Evolutionary conservation across 192 early-diverging fungal genomes (phyloP), one percentile per base, ranked within the genome.

Genomic region (Backusella parvicylindrica): DNA sequence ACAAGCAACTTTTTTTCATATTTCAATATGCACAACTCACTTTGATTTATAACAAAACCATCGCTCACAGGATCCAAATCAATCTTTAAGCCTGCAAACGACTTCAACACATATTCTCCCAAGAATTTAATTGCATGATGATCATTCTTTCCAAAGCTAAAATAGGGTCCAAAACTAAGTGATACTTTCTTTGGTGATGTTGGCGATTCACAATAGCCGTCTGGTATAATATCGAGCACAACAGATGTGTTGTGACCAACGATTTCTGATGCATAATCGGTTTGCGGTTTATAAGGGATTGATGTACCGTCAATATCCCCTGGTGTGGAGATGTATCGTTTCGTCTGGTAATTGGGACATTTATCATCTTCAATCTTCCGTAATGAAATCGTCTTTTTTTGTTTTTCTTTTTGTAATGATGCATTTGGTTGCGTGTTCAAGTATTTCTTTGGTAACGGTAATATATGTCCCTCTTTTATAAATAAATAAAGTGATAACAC

Each of bases 401-500:
- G 9, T 26, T 26, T 21, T 4, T 28, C 11, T 12, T 60, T 23
- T 60, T 12, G 21, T 60, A 47, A 47, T 47, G 43, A n/a, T 16
- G 18, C 18, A 6, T n/a, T 7, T 47, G 18, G 11, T 15, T 43
- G 11, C 12, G 21, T 63, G 68, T 73, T 11, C 12, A 79, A 13
- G 60, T 81, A 77, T 60, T 71, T 28, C 9, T 36, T 32, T 5
- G 84, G 69, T n/a, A 91, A 73, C 5, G 79, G 72, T 21, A 91
- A 76, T 21, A 89, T 78, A 80, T 91, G 89, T 1, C 88, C 90
- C 76, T 91, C 89, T 47, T 35, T 35, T n/a, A 47, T 18, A 47
- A 47, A 47, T 7, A 47, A 7, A 18, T n/a, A n/a, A n/a, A n/a
- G n/a, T n/a, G n/a, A n/a, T n/a, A n/a, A n/a, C 6, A 47, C 18